Conservation (phyloP, 306 rosid genomes). For the Castanopsis chinensis region DNA sequence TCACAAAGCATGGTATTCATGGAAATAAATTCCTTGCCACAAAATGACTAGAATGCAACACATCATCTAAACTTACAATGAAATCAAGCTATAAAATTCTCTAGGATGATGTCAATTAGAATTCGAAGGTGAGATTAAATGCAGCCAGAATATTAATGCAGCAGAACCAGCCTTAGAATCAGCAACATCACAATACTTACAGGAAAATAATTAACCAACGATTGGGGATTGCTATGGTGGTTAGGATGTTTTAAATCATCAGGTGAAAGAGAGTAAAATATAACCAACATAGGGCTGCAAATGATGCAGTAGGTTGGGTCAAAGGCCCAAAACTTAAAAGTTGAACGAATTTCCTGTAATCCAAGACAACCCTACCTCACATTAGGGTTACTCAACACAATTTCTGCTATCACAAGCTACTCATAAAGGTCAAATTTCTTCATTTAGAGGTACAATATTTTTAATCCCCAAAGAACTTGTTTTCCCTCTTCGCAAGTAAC, state of each 20-base stretch:
- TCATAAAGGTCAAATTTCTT: too few relatives aligned
- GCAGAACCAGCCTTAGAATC: not conserved
- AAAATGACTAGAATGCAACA: not conserved
- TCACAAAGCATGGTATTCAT: not conserved
- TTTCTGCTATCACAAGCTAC: too few relatives aligned
- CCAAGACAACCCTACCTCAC: not conserved
- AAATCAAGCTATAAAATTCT: not conserved
- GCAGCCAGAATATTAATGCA: not conserved
- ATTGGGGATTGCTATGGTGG: not conserved
- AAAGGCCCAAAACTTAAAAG: not conserved
- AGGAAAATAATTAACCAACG: not conserved
- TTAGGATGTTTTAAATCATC: not conserved
- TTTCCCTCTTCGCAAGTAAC: too few relatives aligned
- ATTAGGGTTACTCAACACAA: too few relatives aligned
- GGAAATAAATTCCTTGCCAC: not conserved
- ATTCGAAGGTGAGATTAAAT: conserved; percentile 1
- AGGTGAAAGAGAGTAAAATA: not conserved
- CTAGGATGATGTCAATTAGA: conserved; percentile 1
- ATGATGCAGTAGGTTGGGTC: not conserved
- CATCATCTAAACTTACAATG: not conserved
- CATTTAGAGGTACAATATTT: too few relatives aligned
- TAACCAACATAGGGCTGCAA: not conserved
- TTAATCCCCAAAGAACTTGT: too few relatives aligned
- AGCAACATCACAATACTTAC: not conserved
- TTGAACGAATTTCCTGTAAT: not conserved